Conservation (phyloP, 176 grass and related monocot species). For the Oryza officinalis region DNA sequence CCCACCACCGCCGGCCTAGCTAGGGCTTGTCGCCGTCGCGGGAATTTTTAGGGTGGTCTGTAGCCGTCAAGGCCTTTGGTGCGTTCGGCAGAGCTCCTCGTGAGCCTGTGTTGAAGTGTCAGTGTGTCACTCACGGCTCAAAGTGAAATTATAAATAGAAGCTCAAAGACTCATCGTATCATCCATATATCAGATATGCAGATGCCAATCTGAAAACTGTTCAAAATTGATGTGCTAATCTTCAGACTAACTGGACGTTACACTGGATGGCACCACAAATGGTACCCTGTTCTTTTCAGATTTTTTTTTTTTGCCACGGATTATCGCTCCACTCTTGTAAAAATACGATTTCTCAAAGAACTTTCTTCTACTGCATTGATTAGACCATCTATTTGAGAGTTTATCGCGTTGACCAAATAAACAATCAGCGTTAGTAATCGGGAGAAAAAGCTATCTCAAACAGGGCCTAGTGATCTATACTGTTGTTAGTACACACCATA, state of each 20-base stretch:
- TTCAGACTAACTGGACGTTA: background rate
- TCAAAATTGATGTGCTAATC: background rate
- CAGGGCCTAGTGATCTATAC: too few species aligned
- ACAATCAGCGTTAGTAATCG: too few species aligned
- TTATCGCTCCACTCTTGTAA: too few species aligned
- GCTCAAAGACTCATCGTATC: background rate
- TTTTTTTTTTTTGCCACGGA: too few species aligned
- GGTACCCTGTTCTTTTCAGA: too few species aligned
- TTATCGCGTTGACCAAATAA: too few species aligned
- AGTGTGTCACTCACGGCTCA: background rate
- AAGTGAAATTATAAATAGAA: background rate
- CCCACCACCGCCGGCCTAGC: conserved; percentile 56
- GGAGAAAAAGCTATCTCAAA: too few species aligned
- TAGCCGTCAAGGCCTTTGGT: background rate
- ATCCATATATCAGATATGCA: background rate
- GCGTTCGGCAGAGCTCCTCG: background rate
- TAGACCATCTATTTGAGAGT: too few species aligned
- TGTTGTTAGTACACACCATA: too few species aligned
- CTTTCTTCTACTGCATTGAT: too few species aligned
- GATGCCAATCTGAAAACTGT: background rate
- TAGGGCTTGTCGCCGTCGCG: conserved; percentile 41
- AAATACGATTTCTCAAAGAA: too few species aligned
- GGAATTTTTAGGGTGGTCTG: conserved; percentile 15
- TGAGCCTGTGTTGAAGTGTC: conserved; percentile 14
- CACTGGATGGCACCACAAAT: too few species aligned